Percentiles rank a stretch among this genome's conserved stretches.
Evolutionary conservation across 441 rosid genomes (phyloP).

Genomic region (Arabidopsis lyrata): DNA sequence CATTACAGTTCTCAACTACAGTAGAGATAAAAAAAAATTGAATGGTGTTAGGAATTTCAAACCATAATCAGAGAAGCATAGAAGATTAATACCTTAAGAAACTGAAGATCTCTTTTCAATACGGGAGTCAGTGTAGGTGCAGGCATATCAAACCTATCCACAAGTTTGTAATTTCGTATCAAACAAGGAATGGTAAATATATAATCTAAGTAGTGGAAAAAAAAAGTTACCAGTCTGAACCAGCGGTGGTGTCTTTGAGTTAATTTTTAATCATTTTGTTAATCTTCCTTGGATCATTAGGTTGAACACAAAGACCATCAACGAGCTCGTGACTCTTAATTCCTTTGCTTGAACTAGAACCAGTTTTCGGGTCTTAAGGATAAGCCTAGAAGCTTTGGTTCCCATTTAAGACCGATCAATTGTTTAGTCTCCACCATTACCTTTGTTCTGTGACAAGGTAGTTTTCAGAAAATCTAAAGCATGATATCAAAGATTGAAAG

Average conservation of each 20-base stretch:
- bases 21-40: not conserved
- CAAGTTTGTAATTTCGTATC: not conserved
- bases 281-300: slow-evolving; percentile 73
- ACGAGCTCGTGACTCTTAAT: slow-evolving; percentile 52
- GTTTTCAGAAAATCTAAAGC: too few relatives aligned
- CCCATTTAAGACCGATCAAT: slow-evolving; percentile 78
- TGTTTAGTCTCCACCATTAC: slow-evolving; percentile 59
- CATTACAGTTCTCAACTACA: slow-evolving; percentile 76
- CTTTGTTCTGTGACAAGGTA: not conserved
- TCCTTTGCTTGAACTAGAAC: slow-evolving; percentile 28
- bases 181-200: not conserved
- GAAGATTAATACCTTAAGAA: slow-evolving; percentile 73
- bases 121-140: slow-evolving; percentile 87
- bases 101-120: slow-evolving; percentile 85
- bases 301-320: slow-evolving; percentile 81
- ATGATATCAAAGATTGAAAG: too few relatives aligned
- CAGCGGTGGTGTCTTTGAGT: slow-evolving; percentile 65
- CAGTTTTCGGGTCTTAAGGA: slow-evolving; percentile 29
- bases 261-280: slow-evolving; percentile 74
- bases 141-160: slow-evolving; percentile 88
- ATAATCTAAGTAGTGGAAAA: not conserved
- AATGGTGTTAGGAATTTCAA: slow-evolving; percentile 6
- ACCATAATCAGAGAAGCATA: not conserved
- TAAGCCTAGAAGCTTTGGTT: slow-evolving; percentile 71
- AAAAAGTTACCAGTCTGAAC: slow-evolving; percentile 62